Evolutionary conservation across 73 alveolate genomes (phyloP).

Genomic region (Tetrahymena thermophila): DNA sequence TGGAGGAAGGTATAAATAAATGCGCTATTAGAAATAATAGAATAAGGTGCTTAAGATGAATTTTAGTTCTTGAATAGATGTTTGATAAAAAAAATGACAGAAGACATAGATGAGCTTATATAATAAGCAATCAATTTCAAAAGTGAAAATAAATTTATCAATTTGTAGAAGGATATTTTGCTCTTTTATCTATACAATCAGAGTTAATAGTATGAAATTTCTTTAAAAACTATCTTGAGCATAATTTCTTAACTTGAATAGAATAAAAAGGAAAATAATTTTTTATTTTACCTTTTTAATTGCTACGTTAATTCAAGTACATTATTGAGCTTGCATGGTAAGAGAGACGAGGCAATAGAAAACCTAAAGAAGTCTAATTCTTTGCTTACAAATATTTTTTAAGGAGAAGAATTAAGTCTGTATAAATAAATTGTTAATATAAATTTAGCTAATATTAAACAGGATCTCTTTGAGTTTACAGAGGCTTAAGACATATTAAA

Average conservation of each 20-base stretch:
- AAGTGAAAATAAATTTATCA: not conserved
- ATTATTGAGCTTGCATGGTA: not conserved
- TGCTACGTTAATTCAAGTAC: not conserved
- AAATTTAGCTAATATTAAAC: not conserved
- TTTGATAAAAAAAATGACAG: not conserved
- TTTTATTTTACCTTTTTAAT: not conserved
- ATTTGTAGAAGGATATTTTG: not conserved
- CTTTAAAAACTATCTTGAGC: not conserved
- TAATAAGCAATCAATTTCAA: not conserved
- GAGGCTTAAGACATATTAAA: not conserved
- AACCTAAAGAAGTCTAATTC: not conserved
- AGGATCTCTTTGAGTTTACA: not conserved
- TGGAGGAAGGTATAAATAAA: not conserved
- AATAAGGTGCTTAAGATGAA: not conserved
- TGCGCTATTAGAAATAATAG: not conserved
- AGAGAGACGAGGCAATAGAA: not conserved
- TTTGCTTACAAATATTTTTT: not conserved
- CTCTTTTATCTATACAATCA: not conserved
- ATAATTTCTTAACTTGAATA: not conserved
- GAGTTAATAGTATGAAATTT: not conserved
- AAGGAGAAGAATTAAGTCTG: not conserved
- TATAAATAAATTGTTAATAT: not conserved
- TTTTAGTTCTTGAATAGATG: not conserved
- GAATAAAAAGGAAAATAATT: not conserved
- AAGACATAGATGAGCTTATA: not conserved